A percentile compares a stretch with the other conserved stretches of the same genome.
phyloP scores from a whole-genome alignment of 2,329 filamentous ascomycete genomes.

The Beauveria brongniartii region DNA sequence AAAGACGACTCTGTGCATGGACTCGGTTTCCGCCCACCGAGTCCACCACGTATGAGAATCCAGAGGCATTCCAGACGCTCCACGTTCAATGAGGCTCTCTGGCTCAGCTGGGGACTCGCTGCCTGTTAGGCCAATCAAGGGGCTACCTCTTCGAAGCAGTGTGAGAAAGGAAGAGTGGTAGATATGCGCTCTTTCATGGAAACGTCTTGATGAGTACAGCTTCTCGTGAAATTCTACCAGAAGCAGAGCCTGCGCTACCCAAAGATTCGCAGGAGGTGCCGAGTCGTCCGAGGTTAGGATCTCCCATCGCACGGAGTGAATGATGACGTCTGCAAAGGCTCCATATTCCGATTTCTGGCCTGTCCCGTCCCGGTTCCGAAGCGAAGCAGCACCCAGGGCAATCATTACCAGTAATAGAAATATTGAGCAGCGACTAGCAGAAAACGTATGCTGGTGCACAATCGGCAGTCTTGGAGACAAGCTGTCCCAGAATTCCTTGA shows the following conservation, averaged over 20 bases:
- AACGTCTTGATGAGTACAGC: conserved; percentile 71
- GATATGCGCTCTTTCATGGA: conserved; percentile 85
- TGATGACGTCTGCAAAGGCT: conserved; percentile 50
- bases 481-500: conserved; percentile 80
- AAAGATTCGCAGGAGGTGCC: conserved; percentile 72
- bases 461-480: conserved; percentile 83
- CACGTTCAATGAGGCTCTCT: conserved; percentile 25
- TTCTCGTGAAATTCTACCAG: conserved; percentile 87
- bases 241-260: conserved; percentile 79
- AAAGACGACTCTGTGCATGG: conserved; percentile 79
- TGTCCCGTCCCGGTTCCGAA: conserved; percentile 56
- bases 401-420: conserved; percentile 75
- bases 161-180: conserved; percentile 83
- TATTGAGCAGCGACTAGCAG: conserved; percentile 67
- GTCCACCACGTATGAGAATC: conserved; percentile 60
- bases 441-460: conserved; percentile 81
- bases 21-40: conserved; percentile 82
- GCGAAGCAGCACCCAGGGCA: conserved; percentile 71
- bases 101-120: conserved; percentile 67
- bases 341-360: conserved; percentile 39
- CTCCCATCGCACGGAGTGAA: conserved; percentile 69
- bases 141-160: conserved; percentile 76
- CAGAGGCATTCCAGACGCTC: conserved; percentile 24
- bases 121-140: conserved; percentile 70
- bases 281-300: conserved; percentile 78